Conservation (phyloP, 176 grass and related monocot genomes). For the Oropetium thomaeum region DNA sequence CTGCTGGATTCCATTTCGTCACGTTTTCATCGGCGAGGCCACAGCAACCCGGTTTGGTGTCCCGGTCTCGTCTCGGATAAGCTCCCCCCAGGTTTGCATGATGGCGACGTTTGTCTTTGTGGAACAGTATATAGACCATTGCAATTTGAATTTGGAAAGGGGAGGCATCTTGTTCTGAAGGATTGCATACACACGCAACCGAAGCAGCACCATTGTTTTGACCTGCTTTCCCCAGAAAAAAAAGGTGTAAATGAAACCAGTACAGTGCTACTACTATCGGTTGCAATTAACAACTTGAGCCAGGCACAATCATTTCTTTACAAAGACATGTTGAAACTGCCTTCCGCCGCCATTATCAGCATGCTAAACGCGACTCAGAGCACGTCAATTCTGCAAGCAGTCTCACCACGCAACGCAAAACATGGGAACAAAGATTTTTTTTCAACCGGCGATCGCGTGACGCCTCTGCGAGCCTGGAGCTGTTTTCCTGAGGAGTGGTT, state of each 20-base stretch:
- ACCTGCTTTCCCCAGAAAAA: neutral
- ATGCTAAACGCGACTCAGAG: neutral
- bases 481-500: neutral
- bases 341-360: neutral
- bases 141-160: neutral
- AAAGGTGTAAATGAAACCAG: neutral
- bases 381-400: neutral
- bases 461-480: neutral
- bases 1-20: slow-evolving; percentile 24
- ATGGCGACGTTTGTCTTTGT: neutral
- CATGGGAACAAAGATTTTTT: neutral
- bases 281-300: neutral
- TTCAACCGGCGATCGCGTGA: neutral
- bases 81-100: neutral
- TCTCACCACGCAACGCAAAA: neutral
- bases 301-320: neutral
- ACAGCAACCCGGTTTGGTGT: neutral
- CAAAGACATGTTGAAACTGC: neutral
- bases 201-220: slow-evolving; percentile 17
- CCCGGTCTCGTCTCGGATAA: slow-evolving; percentile 15
- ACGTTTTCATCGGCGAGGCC: neutral
- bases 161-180: neutral
- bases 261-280: too few species aligned
- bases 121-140: neutral
- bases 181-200: slow-evolving; percentile 13